These are phyloP conservation scores for Globisporangium nodosum DNA, from an alignment of 352 stramenopile genomes.

Conservation along the genomic window DNA sequence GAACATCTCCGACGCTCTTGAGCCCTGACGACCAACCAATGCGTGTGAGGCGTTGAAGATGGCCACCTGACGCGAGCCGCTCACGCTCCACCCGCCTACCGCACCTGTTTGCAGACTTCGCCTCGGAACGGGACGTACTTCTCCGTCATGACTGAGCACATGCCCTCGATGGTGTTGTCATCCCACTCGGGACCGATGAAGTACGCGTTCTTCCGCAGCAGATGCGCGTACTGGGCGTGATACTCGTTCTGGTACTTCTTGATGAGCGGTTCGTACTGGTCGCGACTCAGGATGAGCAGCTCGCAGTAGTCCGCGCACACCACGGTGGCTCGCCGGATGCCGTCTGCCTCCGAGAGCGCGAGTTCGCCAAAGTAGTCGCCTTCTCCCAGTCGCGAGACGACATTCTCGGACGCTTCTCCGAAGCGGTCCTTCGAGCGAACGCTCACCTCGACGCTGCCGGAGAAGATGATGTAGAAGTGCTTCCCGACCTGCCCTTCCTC, in stretches of 20 bases:
- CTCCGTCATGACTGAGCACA: slow-evolving; percentile 83
- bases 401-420: slow-evolving; percentile 54
- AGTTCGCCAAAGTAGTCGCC: slow-evolving; percentile 80
- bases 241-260: slow-evolving; percentile 84
- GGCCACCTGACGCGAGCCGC: neutral
- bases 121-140: slow-evolving; percentile 68
- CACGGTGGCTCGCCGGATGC: slow-evolving; percentile 66
- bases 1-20: slow-evolving; percentile 63
- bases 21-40: slow-evolving; percentile 29
- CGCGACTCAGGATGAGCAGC: slow-evolving; percentile 61
- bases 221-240: slow-evolving; percentile 70
- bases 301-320: slow-evolving; percentile 69
- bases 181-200: slow-evolving; percentile 79
- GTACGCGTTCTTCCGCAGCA: slow-evolving; percentile 71
- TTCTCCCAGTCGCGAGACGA: slow-evolving; percentile 59
- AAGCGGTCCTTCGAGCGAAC: slow-evolving; percentile 71
- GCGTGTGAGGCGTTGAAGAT: too few species aligned
- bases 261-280: slow-evolving; percentile 81
- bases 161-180: slow-evolving; percentile 74
- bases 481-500: slow-evolving; percentile 69
- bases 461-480: slow-evolving; percentile 86
- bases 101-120: slow-evolving; percentile 77
- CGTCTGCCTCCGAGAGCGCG: slow-evolving; percentile 58
- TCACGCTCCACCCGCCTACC: neutral
- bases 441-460: slow-evolving; percentile 61